Evolutionary conservation across 2,329 filamentous ascomycete genomes (phyloP).

Genomic region (Cucurbitaria berberidis): DNA sequence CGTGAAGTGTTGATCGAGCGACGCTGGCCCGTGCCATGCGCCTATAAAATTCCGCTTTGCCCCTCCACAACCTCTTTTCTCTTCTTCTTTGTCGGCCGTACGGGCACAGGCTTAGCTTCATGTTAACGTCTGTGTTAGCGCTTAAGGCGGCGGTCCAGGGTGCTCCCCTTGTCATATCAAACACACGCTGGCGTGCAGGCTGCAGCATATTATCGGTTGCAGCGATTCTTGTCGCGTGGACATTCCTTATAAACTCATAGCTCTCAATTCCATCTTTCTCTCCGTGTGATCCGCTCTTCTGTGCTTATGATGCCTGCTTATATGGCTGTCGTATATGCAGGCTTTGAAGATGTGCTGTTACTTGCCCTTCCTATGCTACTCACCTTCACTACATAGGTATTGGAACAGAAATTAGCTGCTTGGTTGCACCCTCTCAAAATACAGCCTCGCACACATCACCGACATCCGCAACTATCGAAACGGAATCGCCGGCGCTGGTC

Average conservation of each 20-base stretch:
- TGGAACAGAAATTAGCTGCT: too few species aligned
- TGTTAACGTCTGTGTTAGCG: neutral
- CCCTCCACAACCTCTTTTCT: neutral
- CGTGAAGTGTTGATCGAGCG: neutral
- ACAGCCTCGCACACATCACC: too few species aligned
- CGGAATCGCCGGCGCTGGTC: too few species aligned
- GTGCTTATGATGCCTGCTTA: too few species aligned
- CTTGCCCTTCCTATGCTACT: neutral
- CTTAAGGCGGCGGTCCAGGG: neutral
- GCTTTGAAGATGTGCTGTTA: neutral
- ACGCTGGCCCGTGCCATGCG: neutral
- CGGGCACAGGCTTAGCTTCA: neutral
- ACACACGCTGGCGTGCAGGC: neutral
- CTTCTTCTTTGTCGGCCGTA: neutral
- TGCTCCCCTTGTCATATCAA: neutral
- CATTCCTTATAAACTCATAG: neutral
- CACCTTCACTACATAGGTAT: neutral
- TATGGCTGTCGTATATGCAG: too few species aligned
- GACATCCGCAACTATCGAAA: too few species aligned
- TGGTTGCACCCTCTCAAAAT: too few species aligned
- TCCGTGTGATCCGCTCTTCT: too few species aligned
- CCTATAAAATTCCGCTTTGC: neutral
- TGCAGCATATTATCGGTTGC: neutral
- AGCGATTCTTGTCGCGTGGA: neutral
- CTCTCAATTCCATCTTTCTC: neutral